These are phyloP conservation scores for Backusella morwellensis DNA, from an alignment of 192 early-diverging fungal genomes.

Conservation along the genomic window DNA sequence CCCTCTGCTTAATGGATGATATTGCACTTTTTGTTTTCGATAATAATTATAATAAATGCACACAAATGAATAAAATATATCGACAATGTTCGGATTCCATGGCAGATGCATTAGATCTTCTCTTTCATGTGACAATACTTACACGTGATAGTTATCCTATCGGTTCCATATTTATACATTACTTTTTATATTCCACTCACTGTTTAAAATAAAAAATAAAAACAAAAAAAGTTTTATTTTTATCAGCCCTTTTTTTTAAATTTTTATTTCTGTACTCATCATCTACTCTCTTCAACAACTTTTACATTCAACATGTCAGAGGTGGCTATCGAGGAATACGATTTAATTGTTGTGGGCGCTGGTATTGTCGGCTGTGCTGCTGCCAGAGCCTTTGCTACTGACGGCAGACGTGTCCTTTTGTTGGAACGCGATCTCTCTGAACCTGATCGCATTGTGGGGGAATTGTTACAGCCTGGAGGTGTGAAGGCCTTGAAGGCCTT, in stretches of 20 bases:
- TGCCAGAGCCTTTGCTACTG: slow-evolving; percentile 72
- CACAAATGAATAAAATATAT: too few relatives aligned
- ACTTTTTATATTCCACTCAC: neutral
- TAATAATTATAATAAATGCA: too few relatives aligned
- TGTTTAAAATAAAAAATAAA: neutral
- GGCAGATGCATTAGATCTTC: neutral
- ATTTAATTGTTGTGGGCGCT: slow-evolving; percentile 89
- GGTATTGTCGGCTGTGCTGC: slow-evolving; percentile 91
- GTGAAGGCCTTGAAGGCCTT: slow-evolving; percentile 75
- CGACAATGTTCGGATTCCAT: neutral
- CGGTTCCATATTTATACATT: neutral
- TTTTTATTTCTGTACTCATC: neutral
- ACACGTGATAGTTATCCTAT: neutral
- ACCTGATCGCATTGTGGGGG: slow-evolving; percentile 98
- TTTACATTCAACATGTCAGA: slow-evolving; percentile 11
- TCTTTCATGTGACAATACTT: neutral
- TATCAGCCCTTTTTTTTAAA: neutral
- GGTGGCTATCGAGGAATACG: slow-evolving; percentile 42
- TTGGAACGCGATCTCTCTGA: slow-evolving; percentile 88
- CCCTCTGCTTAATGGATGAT: too few relatives aligned
- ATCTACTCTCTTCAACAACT: neutral
- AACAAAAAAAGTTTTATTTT: neutral
- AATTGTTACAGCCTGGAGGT: slow-evolving; percentile 95
- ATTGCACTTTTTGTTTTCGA: too few relatives aligned
- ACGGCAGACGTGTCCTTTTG: slow-evolving; percentile 70